phyloP scores from a whole-genome alignment of 495 filamentous ascomycete genomes.

The Podospora australis region DNA sequence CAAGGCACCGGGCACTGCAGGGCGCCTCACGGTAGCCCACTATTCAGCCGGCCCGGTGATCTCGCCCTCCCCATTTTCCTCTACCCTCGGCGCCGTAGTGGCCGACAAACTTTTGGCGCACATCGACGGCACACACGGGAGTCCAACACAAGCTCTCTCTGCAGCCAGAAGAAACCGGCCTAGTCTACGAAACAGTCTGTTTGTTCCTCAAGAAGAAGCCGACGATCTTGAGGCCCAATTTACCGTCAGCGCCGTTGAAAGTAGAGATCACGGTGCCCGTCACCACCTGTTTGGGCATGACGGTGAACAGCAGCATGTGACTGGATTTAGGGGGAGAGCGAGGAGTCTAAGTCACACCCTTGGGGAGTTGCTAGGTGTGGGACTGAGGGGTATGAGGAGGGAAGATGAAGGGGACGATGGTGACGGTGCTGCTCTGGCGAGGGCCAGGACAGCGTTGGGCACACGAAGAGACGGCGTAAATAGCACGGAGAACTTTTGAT shows the following conservation, averaged over 20 bases:
- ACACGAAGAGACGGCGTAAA: no score
- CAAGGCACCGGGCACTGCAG: slow-evolving; percentile 1
- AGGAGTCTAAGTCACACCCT: slow-evolving; percentile 47
- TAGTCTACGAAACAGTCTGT: slow-evolving; percentile 36
- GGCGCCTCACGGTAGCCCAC: slow-evolving; percentile 10
- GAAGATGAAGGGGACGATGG: not conserved
- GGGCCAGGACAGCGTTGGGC: not conserved
- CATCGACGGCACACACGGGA: slow-evolving; percentile 12
- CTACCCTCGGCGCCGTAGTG: slow-evolving; percentile 41
- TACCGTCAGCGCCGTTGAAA: slow-evolving; percentile 1
- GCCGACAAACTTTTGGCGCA: slow-evolving; percentile 36
- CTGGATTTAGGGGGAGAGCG: slow-evolving; percentile 28
- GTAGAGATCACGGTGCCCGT: not conserved
- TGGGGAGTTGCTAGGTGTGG: slow-evolving; percentile 35
- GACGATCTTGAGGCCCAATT: slow-evolving; percentile 8
- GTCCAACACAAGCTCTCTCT: not conserved
- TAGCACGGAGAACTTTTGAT: not conserved
- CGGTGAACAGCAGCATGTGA: not conserved
- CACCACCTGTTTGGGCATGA: not conserved
- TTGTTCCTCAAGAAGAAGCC: slow-evolving; percentile 32
- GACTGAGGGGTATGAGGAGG: not conserved
- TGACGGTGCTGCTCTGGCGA: not conserved
- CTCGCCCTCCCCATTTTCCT: slow-evolving; percentile 43
- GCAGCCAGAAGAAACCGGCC: slow-evolving; percentile 21
- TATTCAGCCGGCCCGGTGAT: slow-evolving; percentile 25